A percentile compares a stretch with the other conserved stretches of the same genome.
These are phyloP conservation scores for Solanum habrochaites DNA, from an alignment of 257 asterid species.

Conservation along the genomic window DNA sequence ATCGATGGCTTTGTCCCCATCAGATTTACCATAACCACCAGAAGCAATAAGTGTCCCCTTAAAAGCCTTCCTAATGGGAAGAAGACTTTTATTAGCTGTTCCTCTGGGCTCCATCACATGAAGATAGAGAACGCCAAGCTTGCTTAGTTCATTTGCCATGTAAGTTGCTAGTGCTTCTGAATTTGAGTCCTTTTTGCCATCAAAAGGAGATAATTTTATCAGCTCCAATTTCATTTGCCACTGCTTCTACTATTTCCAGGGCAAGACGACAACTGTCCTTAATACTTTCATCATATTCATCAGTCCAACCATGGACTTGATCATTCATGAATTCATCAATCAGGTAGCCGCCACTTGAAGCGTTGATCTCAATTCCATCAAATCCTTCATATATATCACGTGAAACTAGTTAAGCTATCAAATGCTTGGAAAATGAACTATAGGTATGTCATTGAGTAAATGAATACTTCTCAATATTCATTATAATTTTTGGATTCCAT, in stretches of 20 bases:
- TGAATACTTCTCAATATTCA: not conserved
- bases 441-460: not conserved
- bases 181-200: constrained; percentile 25
- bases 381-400: constrained; percentile 35
- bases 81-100: not conserved
- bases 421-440: not conserved
- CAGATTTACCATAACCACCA: constrained; percentile 39
- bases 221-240: constrained; percentile 53
- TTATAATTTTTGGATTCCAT: not conserved
- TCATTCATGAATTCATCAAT: constrained; percentile 81
- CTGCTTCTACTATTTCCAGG: constrained; percentile 48
- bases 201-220: constrained; percentile 82
- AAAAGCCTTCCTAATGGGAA: constrained; percentile 25
- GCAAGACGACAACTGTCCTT: constrained; percentile 59
- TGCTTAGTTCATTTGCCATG: not conserved
- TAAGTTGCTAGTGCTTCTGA: constrained; percentile 61
- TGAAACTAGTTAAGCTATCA: not conserved
- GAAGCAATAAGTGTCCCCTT: constrained; percentile 46
- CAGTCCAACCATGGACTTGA: constrained; percentile 55
- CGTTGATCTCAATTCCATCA: constrained; percentile 86
- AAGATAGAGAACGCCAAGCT: constrained; percentile 27
- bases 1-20: constrained; percentile 35
- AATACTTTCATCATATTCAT: constrained; percentile 44
- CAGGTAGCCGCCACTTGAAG: constrained; percentile 74
- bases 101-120: constrained; percentile 37